Base-by-base conservation (phyloP, 768 basidiomycete genomes). In the Melanogaster broomeanus region DNA sequence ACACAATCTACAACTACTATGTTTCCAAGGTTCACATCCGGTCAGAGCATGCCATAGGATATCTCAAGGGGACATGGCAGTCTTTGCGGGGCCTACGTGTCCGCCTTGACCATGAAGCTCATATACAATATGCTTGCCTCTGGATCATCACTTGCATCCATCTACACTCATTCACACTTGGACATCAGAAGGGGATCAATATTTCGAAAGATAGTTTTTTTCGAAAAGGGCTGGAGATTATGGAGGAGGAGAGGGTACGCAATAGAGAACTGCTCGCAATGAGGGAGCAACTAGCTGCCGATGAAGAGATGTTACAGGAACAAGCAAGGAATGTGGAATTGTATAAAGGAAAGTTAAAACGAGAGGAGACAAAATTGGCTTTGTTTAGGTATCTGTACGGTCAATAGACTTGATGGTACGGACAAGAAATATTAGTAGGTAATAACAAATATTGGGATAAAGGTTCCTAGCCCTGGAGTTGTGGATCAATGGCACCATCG, bases 21-120 rank as follows among this genome's bases (percentile, higher is more conserved):
- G 58, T 75, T 19, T 73, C 70, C 6, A 64, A 53, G 25, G 22
- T 50, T 31, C 41, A 19, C 15, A 51, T 76, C n/a, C 50, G 58
- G 0, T 74, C 72, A 8, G 73, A 75, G 49, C 74, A 76, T 62
- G 63, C 69, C 6, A 70, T 76, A 21, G 71, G 74, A 0, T 72
- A 49, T 35, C 58, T 75, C n/a, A 77, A 77, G 49, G 75, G 75
- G 2, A 62, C 69, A 5, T 51, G 40, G 40, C 42, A 42, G 12
- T 51, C 42, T 9, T 30, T 51, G 8, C 48, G 41, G 35, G 59
- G 56, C 8, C 43, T 60, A 24, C 41, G 40, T 2, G 30, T 51
- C 27, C 49, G 42, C n/a, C 54, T 60, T 45, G 48, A 58, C 40
- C 18, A 39, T 49, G 16, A 35, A 19, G 18, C 24, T 7, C 30